Evolutionary conservation across 1,139 yeast species (phyloP).

Genomic region (Diutina rugosa): DNA sequence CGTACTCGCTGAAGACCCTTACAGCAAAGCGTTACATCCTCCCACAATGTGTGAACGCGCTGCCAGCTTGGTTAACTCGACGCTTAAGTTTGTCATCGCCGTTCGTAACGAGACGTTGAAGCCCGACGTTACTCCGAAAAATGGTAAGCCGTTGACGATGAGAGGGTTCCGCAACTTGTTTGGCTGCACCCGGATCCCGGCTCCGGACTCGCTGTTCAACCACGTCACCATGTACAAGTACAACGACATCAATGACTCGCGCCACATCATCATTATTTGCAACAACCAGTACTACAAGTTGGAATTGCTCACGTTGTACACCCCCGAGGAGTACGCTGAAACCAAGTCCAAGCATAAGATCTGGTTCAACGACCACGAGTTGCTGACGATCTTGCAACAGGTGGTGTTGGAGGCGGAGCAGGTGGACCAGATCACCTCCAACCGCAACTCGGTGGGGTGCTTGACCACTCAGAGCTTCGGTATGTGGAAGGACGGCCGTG

Average conservation of each 20-base stretch:
- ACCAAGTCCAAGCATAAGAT: slow-evolving; percentile 13
- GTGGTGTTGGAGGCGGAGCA: slow-evolving; percentile 28
- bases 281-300: slow-evolving; percentile 51
- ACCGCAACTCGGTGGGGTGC: slow-evolving; percentile 51
- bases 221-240: slow-evolving; percentile 19
- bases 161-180: slow-evolving; percentile 50
- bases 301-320: slow-evolving; percentile 34
- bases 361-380: slow-evolving; percentile 43
- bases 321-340: slow-evolving; percentile 17
- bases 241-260: slow-evolving; percentile 15
- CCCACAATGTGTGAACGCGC: slow-evolving; percentile 59
- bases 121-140: slow-evolving; percentile 43
- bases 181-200: slow-evolving; percentile 55
- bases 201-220: slow-evolving; percentile 10
- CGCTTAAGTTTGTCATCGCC: slow-evolving; percentile 51
- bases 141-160: slow-evolving; percentile 48
- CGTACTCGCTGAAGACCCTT: slow-evolving; percentile 62
- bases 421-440: slow-evolving; percentile 25
- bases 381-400: slow-evolving; percentile 34
- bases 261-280: slow-evolving; percentile 45
- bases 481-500: slow-evolving; percentile 49
- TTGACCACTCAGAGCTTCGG: slow-evolving; percentile 56
- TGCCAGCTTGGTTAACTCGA: slow-evolving; percentile 50
- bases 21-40: slow-evolving; percentile 37
- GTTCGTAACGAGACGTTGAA: slow-evolving; percentile 39